Percentiles rank a stretch among this genome's conserved stretches.
These are phyloP conservation scores for Debaryomyces sp. DNA, from an alignment of 1,139 yeast species.

Conservation along the genomic window DNA sequence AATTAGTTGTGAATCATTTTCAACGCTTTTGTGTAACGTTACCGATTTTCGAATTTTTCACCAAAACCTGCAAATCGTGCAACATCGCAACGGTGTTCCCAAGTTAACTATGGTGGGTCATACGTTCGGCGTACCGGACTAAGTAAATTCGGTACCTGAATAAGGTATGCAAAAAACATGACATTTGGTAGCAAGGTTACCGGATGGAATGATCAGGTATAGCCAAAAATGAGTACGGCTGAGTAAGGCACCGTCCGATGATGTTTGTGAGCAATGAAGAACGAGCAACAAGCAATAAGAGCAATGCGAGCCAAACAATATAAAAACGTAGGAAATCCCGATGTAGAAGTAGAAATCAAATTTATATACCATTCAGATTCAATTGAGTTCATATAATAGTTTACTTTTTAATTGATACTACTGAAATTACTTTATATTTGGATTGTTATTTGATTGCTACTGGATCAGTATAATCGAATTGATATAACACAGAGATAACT, in stretches of 20 bases:
- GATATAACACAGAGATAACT: not conserved
- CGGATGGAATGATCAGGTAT: conserved; percentile 1
- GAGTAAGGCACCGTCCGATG: conserved; percentile 5
- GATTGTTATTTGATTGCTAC: not conserved
- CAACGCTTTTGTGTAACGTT: conserved; percentile 4
- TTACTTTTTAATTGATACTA: not conserved
- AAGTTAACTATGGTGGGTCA: not conserved
- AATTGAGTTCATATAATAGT: not conserved
- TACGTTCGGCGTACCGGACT: not conserved
- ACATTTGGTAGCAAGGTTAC: not conserved
- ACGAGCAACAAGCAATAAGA: not conserved
- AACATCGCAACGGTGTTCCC: not conserved
- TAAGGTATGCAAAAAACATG: not conserved
- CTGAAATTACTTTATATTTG: not conserved
- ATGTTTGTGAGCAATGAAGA: not conserved
- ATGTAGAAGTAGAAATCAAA: not conserved
- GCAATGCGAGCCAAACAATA: not conserved
- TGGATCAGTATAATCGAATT: not conserved
- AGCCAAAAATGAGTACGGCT: conserved; percentile 10
- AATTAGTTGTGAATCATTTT: conserved; percentile 2
- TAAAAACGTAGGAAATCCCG: conserved; percentile 1
- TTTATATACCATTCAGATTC: not conserved
- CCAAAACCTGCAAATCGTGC: conserved; percentile 1
- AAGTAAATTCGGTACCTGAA: not conserved
- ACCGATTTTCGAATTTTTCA: not conserved